A percentile compares a stretch with the other conserved stretches of the same genome.
phyloP scores from a whole-genome alignment of 1,139 yeast species.

The Entelexis sorbosivorans region DNA sequence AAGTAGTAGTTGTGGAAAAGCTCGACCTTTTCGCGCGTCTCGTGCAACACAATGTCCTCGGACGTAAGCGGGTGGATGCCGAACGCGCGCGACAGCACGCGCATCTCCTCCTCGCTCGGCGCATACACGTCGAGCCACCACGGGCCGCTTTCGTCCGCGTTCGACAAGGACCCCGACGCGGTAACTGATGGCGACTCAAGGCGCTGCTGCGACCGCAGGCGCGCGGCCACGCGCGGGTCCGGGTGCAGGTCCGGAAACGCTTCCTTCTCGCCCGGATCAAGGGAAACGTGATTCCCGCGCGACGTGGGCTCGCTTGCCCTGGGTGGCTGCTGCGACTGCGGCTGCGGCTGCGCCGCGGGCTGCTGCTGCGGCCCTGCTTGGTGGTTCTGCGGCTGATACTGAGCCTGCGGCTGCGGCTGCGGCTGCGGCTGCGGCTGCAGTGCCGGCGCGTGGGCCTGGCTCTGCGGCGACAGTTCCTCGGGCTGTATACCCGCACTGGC shows the following conservation, averaged over 20 bases:
- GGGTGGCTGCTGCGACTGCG: too few species aligned
- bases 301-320: not conserved
- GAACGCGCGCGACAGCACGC: constrained; percentile 77
- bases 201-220: not conserved
- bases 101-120: constrained; percentile 96
- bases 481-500: too few species aligned
- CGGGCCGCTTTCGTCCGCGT: constrained; percentile 36
- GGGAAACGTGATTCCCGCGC: not conserved
- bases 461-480: too few species aligned
- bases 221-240: constrained; percentile 1
- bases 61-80: constrained; percentile 94
- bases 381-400: too few species aligned
- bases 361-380: too few species aligned
- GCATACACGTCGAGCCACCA: constrained; percentile 85
- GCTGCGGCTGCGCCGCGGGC: too few species aligned
- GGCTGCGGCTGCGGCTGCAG: too few species aligned
- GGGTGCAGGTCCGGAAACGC: constrained; percentile 15
- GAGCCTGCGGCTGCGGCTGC: too few species aligned
- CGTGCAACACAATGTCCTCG: constrained; percentile 89
- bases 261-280: constrained; percentile 10
- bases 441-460: too few species aligned
- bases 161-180: not conserved
- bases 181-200: not conserved
- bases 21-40: constrained; percentile 91
- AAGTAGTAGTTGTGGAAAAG: constrained; percentile 79